Evolutionary conservation across 2,329 filamentous ascomycete genomes (phyloP), one percentile per base, ranked within the genome.

Genomic region (Botrytis galanthina): DNA sequence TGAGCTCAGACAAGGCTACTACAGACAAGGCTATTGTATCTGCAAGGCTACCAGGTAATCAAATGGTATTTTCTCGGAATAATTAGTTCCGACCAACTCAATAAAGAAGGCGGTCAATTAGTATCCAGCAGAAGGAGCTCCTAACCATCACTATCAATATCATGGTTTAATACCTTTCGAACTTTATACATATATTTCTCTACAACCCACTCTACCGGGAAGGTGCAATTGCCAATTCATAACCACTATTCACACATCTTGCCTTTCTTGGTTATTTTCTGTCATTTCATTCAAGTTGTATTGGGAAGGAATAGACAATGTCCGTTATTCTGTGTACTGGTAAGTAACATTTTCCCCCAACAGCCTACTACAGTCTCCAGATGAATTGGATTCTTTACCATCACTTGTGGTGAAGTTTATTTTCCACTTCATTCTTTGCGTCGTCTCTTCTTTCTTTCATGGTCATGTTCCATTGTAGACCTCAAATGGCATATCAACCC

Each of bases 251-350:
- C 14, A 20, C n/a, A 39, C 44, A 29, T 69, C 48, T 69, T 69
- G 35, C 48, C 18, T 12, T 69, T 32, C n/a, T 20, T 44, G 35
- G 9, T 57, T 16, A 14, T 42, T 14, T 12, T 22, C 29, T 20
- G 51, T 54, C 26, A 10, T 18, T 44, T 44, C 35, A 42, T 42
- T 26, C 54, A n/a, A 57, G 32, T 57, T n/a, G 8, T 57, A 18
- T 26, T 35, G 29, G 48, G 35, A n/a, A 67, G 54, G 48, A 69
- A 57, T 29, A 57, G n/a, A 57, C 51, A 39, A 69, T 69, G 66
- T 69, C 66, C 12, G 66, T 69, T 22, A 69, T 69, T 69, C n/a
- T 69, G 10, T 69, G 66, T 57, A 69, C 66, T 32, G 66, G 66
- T 69, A 69, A 69, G 66, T 20, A 57, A 67, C 10, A 10, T 7